Base-by-base conservation (phyloP, 768 basidiomycete species). In the Russula sp. region DNA sequence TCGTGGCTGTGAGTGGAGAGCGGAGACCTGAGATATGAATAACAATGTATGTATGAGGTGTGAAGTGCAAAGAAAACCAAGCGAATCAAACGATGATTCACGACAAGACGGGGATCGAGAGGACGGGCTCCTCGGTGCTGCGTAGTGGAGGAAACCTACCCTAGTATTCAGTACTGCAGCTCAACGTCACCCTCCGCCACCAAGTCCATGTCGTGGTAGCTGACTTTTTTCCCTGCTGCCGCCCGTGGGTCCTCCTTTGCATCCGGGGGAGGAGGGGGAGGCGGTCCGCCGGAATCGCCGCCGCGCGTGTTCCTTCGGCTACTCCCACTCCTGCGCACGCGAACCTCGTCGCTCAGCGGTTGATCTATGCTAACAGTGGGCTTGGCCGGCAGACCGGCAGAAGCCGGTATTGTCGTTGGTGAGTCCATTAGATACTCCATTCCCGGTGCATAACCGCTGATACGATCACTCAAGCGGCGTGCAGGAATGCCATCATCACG, bases 181-280 rank as follows among this genome's bases (percentile, higher is more conserved):
- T 77, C 77, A 55, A 78, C 74, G 61, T 77, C 73, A 44, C 75
- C 86, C 80, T 90, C 90, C 34, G 92, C 90, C 68, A 93, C 91
- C 73, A 89, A 78, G 77, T 98, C 95, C 86, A 97, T 91, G 75
- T 98, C 95, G 72, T 93, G 87, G 72, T 98, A 98, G 76, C 91
- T 94, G 59, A 98, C 85, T 74, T 91, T 84, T 75, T 86, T 89
- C 50, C 91, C 91, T 39, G 87, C 89, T 37, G 89, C 88, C 34
- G 95, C 91, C 45, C 95, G 80, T 48, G 95, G 95, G 73, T 98
- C 95, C 74, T 94, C 91, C 75, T 91, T 92, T 35, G 87, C 90
- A 75, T 94, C 89, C 59, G 90, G 86, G 13, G 92, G 91, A 16
- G 91, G 90, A 4, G 90, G 87, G 0, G 89, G 89, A 6, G 84